Evolutionary conservation across 2,329 filamentous ascomycete genomes (phyloP).

Genomic region (Septoria linicola): DNA sequence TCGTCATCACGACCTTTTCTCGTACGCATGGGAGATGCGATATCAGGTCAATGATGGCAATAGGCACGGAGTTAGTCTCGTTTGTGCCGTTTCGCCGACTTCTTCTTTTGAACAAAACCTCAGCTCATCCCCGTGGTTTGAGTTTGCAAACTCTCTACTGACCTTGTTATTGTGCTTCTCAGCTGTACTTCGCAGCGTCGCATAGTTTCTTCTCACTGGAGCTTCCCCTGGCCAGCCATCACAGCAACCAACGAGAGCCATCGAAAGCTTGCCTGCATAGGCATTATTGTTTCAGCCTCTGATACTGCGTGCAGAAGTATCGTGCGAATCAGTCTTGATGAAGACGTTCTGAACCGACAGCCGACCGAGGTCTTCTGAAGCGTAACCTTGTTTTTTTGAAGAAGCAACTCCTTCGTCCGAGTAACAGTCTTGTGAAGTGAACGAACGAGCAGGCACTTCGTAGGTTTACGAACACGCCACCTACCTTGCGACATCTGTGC

Average conservation of each 20-base stretch:
- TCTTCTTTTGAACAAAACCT: constrained; percentile 1
- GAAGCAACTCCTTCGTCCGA: neutral
- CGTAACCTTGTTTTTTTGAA: too few species aligned
- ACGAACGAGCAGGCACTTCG: neutral
- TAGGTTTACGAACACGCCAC: neutral
- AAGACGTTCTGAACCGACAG: too few species aligned
- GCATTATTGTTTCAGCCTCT: too few species aligned
- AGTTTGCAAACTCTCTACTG: neutral
- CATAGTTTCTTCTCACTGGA: neutral
- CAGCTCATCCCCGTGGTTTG: neutral
- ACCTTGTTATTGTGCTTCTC: neutral
- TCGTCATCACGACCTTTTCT: too few species aligned
- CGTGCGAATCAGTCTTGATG: too few species aligned
- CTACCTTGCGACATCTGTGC: neutral
- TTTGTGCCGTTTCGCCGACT: neutral
- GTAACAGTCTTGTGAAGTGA: neutral
- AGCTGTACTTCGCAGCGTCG: neutral
- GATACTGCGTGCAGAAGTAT: too few species aligned
- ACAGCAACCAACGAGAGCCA: too few species aligned
- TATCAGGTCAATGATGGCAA: too few species aligned
- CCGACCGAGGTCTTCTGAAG: too few species aligned
- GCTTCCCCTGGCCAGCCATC: too few species aligned
- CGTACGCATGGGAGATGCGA: too few species aligned
- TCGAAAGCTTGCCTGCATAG: too few species aligned
- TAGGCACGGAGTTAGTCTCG: neutral